phyloP scores from a whole-genome alignment of 1,139 yeast species.

The Geotrichum siamense region DNA sequence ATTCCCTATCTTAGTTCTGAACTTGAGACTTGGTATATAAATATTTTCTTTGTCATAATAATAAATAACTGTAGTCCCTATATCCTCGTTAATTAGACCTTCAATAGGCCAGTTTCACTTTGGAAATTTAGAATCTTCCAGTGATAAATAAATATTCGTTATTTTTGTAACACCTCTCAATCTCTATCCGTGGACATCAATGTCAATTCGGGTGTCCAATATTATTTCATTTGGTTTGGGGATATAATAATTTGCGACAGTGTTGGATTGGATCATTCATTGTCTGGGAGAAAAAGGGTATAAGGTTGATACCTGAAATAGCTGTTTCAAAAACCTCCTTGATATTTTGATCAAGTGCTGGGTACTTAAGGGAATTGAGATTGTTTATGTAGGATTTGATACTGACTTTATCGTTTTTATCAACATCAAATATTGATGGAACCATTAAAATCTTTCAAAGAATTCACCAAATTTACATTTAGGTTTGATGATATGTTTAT shows the following conservation, averaged over 20 bases:
- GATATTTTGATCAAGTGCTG: slow-evolving; percentile 32
- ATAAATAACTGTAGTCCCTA: slow-evolving; percentile 41
- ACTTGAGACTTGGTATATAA: slow-evolving; percentile 36
- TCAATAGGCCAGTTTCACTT: slow-evolving; percentile 47
- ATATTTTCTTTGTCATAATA: slow-evolving; percentile 43
- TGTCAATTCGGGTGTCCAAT: no score
- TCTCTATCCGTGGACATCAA: slow-evolving; percentile 17
- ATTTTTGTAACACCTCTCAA: slow-evolving; percentile 40
- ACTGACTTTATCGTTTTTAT: slow-evolving; percentile 18
- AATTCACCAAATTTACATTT: slow-evolving; percentile 9
- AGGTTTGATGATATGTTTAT: slow-evolving; percentile 19
- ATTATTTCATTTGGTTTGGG: no score
- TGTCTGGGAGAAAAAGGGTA: no score
- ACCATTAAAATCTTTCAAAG: slow-evolving; percentile 28
- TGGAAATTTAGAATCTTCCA: slow-evolving; percentile 38
- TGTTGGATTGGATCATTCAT: no score
- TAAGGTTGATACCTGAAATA: slow-evolving; percentile 35
- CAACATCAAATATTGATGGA: slow-evolving; percentile 22
- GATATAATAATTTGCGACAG: no score
- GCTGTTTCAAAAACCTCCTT: slow-evolving; percentile 32
- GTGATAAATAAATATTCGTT: slow-evolving; percentile 42
- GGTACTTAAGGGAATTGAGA: slow-evolving; percentile 34
- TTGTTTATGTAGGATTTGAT: slow-evolving; percentile 40
- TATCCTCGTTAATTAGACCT: slow-evolving; percentile 41
- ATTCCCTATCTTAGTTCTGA: slow-evolving; percentile 31